phyloP scores from a whole-genome alignment of 108 stramenopile species.

The Conticribra guillardii region DNA sequence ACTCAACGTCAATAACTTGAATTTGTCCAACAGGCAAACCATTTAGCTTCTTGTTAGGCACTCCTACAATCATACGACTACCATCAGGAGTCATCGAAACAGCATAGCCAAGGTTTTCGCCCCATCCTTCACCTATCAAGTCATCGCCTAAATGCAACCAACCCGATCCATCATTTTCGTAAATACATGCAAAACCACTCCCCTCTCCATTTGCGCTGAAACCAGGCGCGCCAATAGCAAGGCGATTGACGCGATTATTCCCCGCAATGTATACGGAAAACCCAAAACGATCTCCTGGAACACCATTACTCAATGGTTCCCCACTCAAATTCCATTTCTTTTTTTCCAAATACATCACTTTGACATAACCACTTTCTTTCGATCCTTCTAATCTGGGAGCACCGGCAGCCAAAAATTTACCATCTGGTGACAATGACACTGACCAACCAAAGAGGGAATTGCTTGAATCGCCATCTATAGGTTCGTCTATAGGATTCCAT shows the following conservation, averaged over 20 bases:
- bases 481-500: constrained; percentile 41
- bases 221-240: constrained; percentile 51
- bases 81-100: constrained; percentile 40
- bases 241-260: constrained; percentile 18
- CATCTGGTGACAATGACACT: constrained; percentile 45
- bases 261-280: constrained; percentile 46
- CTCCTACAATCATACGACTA: constrained; percentile 30
- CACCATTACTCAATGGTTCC: constrained; percentile 23
- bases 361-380: constrained; percentile 62
- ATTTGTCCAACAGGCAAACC: constrained; percentile 30
- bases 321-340: constrained; percentile 31
- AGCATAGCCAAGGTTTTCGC: constrained; percentile 44
- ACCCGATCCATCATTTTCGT: constrained; percentile 29
- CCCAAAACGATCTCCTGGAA: constrained; percentile 48
- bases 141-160: constrained; percentile 40
- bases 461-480: constrained; percentile 31
- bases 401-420: constrained; percentile 40
- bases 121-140: constrained; percentile 28
- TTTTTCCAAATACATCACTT: constrained; percentile 39
- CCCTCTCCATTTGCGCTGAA: constrained; percentile 31
- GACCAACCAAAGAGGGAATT: constrained; percentile 48
- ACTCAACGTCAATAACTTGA: constrained; percentile 21
- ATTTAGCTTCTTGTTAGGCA: constrained; percentile 32
- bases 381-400: constrained; percentile 45
- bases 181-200: constrained; percentile 39